Conservation (phyloP, 768 basidiomycete genomes). For the Auricularia heimuer region DNA sequence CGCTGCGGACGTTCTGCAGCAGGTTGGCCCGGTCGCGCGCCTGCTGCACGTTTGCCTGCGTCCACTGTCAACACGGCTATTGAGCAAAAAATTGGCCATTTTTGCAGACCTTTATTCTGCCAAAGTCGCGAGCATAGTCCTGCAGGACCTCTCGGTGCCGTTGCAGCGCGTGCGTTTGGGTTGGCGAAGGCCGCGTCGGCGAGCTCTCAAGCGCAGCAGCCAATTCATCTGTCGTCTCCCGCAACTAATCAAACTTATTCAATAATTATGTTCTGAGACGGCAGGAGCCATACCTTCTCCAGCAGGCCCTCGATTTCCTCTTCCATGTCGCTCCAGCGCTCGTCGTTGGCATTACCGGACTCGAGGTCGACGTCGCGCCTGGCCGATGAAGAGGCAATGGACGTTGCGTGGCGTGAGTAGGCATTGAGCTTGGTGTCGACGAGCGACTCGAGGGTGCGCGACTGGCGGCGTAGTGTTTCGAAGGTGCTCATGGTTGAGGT, state of each 20-base stretch:
- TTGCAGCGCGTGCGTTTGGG: conserved; percentile 82
- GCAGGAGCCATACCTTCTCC: conserved; percentile 52
- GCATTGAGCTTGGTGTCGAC: conserved; percentile 86
- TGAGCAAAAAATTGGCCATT: neutral
- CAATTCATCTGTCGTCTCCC: conserved; percentile 79
- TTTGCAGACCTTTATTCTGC: conserved; percentile 64
- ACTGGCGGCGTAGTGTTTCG: conserved; percentile 84
- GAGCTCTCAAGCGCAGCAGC: conserved; percentile 55
- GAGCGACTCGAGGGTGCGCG: conserved; percentile 85
- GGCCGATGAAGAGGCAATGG: conserved; percentile 36
- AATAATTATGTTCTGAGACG: conserved; percentile 7
- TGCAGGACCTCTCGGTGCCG: conserved; percentile 83
- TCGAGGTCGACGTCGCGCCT: conserved; percentile 48
- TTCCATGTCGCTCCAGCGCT: conserved; percentile 74
- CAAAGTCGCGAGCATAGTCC: conserved; percentile 78
- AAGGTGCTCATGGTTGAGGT: conserved; percentile 54
- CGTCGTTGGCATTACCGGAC: conserved; percentile 53
- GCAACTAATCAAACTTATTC: conserved; percentile 42
- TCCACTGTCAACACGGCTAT: neutral
- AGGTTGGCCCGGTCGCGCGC: conserved; percentile 83
- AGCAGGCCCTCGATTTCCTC: conserved; percentile 77
- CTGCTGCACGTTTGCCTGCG: conserved; percentile 65
- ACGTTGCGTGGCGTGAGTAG: conserved; percentile 77
- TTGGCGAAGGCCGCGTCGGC: conserved; percentile 61
- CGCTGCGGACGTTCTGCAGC: conserved; percentile 83